These are phyloP conservation scores for Triangularia setosa DNA, from an alignment of 2,329 filamentous ascomycete species.

Conservation along the genomic window DNA sequence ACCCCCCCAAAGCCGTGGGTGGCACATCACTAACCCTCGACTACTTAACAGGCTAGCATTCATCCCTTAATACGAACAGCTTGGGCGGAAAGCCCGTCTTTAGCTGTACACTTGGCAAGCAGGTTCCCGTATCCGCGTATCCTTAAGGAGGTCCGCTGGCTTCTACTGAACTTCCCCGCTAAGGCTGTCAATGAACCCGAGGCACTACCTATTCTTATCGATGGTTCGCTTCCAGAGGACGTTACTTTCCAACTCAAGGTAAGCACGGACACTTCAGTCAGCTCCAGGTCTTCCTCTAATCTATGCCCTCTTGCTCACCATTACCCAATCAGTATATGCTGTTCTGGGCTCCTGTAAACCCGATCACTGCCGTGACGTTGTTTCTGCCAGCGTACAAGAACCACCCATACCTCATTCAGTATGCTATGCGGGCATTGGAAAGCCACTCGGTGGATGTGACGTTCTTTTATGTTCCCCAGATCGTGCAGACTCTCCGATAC, in stretches of 20 bases:
- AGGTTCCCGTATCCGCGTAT: slow-evolving; percentile 75
- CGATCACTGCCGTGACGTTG: slow-evolving; percentile 86
- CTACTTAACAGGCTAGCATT: slow-evolving; percentile 45
- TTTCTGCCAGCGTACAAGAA: slow-evolving; percentile 89
- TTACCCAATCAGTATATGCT: slow-evolving; percentile 65
- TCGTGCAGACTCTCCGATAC: slow-evolving; percentile 91
- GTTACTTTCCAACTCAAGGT: slow-evolving; percentile 82
- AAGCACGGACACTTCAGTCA: slow-evolving; percentile 19
- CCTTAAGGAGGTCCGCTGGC: slow-evolving; percentile 69
- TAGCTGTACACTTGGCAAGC: slow-evolving; percentile 80
- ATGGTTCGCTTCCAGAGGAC: slow-evolving; percentile 70
- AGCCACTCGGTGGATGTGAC: slow-evolving; percentile 94
- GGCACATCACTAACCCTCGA: not conserved
- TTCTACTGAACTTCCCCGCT: slow-evolving; percentile 78
- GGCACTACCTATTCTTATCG: slow-evolving; percentile 77
- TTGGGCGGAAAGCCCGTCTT: slow-evolving; percentile 78
- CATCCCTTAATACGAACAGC: slow-evolving; percentile 70
- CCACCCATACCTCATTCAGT: slow-evolving; percentile 90
- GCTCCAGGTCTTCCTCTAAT: not conserved
- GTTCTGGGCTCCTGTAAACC: slow-evolving; percentile 90
- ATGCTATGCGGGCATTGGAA: slow-evolving; percentile 91
- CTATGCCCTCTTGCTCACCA: slow-evolving; percentile 25
- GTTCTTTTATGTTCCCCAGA: slow-evolving; percentile 98
- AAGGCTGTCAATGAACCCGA: slow-evolving; percentile 78
- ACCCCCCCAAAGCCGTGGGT: not conserved